These are phyloP conservation scores for Phytopythium litorale DNA, from an alignment of 352 stramenopile genomes.

Conservation along the genomic window DNA sequence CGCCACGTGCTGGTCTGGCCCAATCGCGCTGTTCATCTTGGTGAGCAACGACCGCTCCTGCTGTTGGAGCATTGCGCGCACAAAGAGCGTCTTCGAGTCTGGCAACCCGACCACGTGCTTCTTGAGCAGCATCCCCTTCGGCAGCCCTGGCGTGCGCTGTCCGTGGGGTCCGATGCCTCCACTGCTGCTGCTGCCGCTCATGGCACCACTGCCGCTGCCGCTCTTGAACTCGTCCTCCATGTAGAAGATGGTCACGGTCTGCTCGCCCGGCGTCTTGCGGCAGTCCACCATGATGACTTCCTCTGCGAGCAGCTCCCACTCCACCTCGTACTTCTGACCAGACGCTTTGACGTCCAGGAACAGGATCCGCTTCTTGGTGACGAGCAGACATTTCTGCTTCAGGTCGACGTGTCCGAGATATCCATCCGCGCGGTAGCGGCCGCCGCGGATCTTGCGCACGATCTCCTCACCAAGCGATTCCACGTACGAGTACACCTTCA, in stretches of 20 bases:
- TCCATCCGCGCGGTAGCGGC: slow-evolving; percentile 70
- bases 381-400: slow-evolving; percentile 81
- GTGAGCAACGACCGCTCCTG: slow-evolving; percentile 73
- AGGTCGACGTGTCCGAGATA: slow-evolving; percentile 82
- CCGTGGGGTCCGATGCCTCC: slow-evolving; percentile 12
- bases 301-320: slow-evolving; percentile 76
- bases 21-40: slow-evolving; percentile 45
- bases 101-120: slow-evolving; percentile 74
- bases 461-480: slow-evolving; percentile 87
- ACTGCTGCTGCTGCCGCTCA: slow-evolving; percentile 20
- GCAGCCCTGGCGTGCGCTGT: slow-evolving; percentile 27
- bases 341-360: slow-evolving; percentile 64
- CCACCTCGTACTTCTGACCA: slow-evolving; percentile 64
- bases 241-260: slow-evolving; percentile 55
- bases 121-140: slow-evolving; percentile 67
- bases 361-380: slow-evolving; percentile 81
- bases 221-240: slow-evolving; percentile 64
- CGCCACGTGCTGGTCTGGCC: not conserved
- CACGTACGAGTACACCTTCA: slow-evolving; percentile 87
- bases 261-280: slow-evolving; percentile 23
- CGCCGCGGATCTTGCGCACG: slow-evolving; percentile 72
- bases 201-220: not conserved
- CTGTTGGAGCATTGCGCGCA: slow-evolving; percentile 85
- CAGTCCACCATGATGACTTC: slow-evolving; percentile 81
- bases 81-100: slow-evolving; percentile 72